These are phyloP conservation scores for Fereydounia khargensis DNA, from an alignment of 1,284 basidiomycete species.

Conservation along the genomic window DNA sequence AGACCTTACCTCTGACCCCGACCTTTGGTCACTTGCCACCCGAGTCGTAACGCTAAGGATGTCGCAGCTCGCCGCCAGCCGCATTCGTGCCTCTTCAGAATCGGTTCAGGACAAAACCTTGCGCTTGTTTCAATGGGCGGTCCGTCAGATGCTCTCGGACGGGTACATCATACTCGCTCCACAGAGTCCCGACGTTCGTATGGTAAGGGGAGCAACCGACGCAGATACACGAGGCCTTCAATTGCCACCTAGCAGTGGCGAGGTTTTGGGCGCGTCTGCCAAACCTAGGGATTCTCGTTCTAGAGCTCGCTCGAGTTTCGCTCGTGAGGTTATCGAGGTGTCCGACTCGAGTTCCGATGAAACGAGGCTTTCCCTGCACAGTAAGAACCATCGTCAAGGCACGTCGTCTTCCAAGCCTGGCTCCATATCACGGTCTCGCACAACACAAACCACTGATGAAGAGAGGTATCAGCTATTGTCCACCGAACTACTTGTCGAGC, in stretches of 20 bases:
- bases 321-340: no score
- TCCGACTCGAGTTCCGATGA: no score
- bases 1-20: slow-evolving; percentile 2
- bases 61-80: not conserved
- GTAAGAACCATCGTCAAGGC: no score
- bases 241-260: not conserved
- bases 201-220: no score
- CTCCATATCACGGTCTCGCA: no score
- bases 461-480: not conserved
- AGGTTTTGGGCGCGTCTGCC: no score
- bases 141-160: slow-evolving; percentile 33
- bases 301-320: no score
- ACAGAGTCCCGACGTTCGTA: no score
- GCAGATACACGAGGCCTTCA: not conserved
- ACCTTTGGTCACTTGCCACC: slow-evolving; percentile 9
- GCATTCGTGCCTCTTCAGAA: not conserved
- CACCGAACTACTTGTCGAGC: not conserved
- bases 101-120: slow-evolving; percentile 7
- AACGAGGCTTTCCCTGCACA: no score
- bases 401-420: no score
- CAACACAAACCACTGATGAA: not conserved
- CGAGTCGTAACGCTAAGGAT: slow-evolving; percentile 13
- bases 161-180: slow-evolving; percentile 27
- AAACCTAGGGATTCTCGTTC: no score
- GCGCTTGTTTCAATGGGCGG: slow-evolving; percentile 22